These are phyloP conservation scores for Hagleromyces aurorensis DNA, from an alignment of 805 yeast genomes.

Conservation along the genomic window DNA sequence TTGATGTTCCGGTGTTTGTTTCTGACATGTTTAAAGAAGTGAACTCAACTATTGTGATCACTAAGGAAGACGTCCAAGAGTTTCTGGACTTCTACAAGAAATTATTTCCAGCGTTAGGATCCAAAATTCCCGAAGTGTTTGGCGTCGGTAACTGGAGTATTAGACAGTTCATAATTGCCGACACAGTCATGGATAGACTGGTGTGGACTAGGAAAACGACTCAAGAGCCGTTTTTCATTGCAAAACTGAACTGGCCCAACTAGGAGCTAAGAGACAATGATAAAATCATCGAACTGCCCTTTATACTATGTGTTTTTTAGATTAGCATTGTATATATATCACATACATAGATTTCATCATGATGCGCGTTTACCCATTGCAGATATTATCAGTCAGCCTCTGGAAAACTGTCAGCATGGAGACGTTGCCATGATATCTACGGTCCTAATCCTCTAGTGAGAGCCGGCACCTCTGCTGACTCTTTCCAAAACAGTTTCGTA, in stretches of 20 bases:
- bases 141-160: conserved; percentile 40
- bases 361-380: too few species aligned
- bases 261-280: conserved; percentile 1
- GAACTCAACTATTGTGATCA: conserved; percentile 33
- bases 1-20: conserved; percentile 45
- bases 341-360: neutral
- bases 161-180: conserved; percentile 38
- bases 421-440: too few species aligned
- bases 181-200: conserved; percentile 43
- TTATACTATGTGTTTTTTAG: conserved; percentile 1
- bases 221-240: conserved; percentile 32
- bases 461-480: conserved; percentile 76
- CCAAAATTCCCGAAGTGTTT: conserved; percentile 51
- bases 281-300: neutral
- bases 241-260: conserved; percentile 11
- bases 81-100: conserved; percentile 46
- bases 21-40: conserved; percentile 33
- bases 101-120: conserved; percentile 41
- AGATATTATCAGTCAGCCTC: too few species aligned
- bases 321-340: conserved; percentile 1
- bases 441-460: conserved; percentile 33
- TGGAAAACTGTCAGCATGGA: too few species aligned
- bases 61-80: conserved; percentile 47
- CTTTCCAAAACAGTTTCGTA: conserved; percentile 86
- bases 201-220: conserved; percentile 37